Conservation (phyloP, 495 filamentous ascomycete genomes). For the Talaromyces proteolyticus region DNA sequence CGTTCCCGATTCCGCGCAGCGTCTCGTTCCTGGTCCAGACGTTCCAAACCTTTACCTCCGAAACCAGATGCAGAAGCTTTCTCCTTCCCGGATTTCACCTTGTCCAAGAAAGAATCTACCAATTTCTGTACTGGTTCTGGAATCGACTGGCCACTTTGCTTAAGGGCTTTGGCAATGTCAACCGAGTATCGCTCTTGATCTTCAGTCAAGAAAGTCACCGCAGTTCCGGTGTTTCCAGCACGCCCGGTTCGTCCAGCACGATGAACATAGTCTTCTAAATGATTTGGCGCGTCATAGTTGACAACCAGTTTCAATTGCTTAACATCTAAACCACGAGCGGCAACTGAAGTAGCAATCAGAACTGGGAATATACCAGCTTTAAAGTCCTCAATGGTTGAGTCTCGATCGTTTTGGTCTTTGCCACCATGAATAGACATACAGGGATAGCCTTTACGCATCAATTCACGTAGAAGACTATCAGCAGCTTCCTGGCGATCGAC, state of each 20-base stretch:
- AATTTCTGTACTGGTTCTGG: conserved; percentile 65
- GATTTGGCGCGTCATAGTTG: conserved; percentile 95
- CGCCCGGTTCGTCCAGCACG: conserved; percentile 90
- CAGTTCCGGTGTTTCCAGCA: conserved; percentile 91
- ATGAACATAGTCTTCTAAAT: conserved; percentile 97
- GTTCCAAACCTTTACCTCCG: conserved; percentile 90
- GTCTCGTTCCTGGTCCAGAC: conserved; percentile 85
- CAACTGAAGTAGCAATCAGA: conserved; percentile 91
- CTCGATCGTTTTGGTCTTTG: conserved; percentile 92
- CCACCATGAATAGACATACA: conserved; percentile 96
- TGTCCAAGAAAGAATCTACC: conserved; percentile 68
- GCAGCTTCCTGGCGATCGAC: conserved; percentile 94
- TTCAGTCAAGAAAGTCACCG: conserved; percentile 88
- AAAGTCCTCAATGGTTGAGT: conserved; percentile 93
- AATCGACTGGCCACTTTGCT: conserved; percentile 77
- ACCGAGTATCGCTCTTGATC: conserved; percentile 87
- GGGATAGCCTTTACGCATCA: conserved; percentile 86
- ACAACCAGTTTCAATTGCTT: conserved; percentile 95
- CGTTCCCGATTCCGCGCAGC: conserved; percentile 77
- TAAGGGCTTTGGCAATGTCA: conserved; percentile 89
- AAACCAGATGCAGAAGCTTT: conserved; percentile 80
- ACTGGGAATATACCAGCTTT: conserved; percentile 86
- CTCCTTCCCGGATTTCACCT: conserved; percentile 87
- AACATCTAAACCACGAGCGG: conserved; percentile 91
- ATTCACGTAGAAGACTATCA: conserved; percentile 72